These are phyloP conservation scores for Zygotorulaspora florentina DNA, from an alignment of 805 yeast species.

Conservation along the genomic window DNA sequence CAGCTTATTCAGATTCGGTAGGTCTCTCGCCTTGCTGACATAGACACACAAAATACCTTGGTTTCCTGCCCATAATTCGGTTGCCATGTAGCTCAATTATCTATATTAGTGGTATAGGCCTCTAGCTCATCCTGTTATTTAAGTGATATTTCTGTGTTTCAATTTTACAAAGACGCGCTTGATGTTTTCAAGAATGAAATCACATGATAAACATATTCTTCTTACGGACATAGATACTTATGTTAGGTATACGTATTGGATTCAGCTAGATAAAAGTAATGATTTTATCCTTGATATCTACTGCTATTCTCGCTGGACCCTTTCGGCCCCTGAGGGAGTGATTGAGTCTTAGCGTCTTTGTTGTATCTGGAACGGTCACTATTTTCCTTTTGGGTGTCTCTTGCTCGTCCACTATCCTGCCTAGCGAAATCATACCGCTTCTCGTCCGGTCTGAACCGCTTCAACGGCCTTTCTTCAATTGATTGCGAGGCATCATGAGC, in stretches of 20 bases:
- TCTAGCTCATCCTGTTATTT: neutral
- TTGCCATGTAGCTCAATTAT: constrained; percentile 24
- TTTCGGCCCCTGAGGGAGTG: constrained; percentile 27
- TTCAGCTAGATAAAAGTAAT: neutral
- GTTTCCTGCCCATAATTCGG: constrained; percentile 30
- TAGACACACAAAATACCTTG: constrained; percentile 64
- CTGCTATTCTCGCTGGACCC: constrained; percentile 13
- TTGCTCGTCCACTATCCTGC: constrained; percentile 5
- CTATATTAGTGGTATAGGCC: neutral
- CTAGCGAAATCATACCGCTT: constrained; percentile 6
- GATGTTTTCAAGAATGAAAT: neutral
- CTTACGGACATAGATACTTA: neutral
- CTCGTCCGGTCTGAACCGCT: constrained; percentile 11
- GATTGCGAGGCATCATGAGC: constrained; percentile 5
- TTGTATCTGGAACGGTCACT: constrained; percentile 10
- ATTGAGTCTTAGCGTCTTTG: constrained; percentile 8
- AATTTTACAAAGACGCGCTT: no score
- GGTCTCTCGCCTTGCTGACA: constrained; percentile 74
- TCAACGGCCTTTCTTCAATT: constrained; percentile 15
- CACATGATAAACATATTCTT: neutral
- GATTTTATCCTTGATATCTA: constrained; percentile 21
- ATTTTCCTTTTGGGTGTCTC: constrained; percentile 1
- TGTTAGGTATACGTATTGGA: neutral
- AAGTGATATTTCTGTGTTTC: neutral
- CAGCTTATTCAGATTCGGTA: constrained; percentile 78